Evolutionary conservation across 805 yeast species (phyloP).

Genomic region (Kodamaea neixiangensis): DNA sequence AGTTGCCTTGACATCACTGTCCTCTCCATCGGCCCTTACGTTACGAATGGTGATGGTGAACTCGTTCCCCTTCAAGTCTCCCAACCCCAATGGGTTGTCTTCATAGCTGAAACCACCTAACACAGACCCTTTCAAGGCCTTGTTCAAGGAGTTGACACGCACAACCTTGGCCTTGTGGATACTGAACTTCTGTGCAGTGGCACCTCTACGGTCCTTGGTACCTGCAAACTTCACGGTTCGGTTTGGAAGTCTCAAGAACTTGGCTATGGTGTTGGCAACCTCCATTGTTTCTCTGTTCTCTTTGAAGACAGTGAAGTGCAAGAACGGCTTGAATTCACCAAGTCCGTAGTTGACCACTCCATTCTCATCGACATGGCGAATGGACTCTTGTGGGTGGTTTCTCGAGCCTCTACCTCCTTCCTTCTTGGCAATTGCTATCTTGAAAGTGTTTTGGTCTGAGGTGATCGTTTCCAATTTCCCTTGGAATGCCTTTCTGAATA

Average conservation of each 20-base stretch:
- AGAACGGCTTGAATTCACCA: conserved; percentile 67
- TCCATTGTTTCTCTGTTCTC: conserved; percentile 98
- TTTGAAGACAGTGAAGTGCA: conserved; percentile 82
- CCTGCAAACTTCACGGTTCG: conserved; percentile 82
- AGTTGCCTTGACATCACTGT: conserved; percentile 42
- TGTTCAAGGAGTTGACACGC: conserved; percentile 75
- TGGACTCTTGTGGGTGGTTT: conserved; percentile 36
- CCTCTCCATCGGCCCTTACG: conserved; percentile 43
- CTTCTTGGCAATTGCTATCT: conserved; percentile 54
- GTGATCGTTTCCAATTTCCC: conserved; percentile 81
- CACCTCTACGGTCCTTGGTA: conserved; percentile 95
- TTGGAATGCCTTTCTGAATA: conserved; percentile 71
- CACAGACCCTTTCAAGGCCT: conserved; percentile 70
- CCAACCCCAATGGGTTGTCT: conserved; percentile 64
- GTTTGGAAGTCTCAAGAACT: conserved; percentile 72
- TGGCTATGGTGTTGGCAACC: conserved; percentile 73
- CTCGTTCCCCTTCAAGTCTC: conserved; percentile 87
- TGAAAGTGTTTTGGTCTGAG: conserved; percentile 63
- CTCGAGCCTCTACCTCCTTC: conserved; percentile 32
- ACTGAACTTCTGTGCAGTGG: conserved; percentile 82
- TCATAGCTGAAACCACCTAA: conserved; percentile 79
- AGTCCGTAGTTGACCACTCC: conserved; percentile 68
- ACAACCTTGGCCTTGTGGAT: conserved; percentile 69
- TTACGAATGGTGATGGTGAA: conserved; percentile 84
- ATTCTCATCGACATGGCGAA: conserved; percentile 44